Conservation (phyloP, 306 rosid species). For the Castanea mollissima region DNA sequence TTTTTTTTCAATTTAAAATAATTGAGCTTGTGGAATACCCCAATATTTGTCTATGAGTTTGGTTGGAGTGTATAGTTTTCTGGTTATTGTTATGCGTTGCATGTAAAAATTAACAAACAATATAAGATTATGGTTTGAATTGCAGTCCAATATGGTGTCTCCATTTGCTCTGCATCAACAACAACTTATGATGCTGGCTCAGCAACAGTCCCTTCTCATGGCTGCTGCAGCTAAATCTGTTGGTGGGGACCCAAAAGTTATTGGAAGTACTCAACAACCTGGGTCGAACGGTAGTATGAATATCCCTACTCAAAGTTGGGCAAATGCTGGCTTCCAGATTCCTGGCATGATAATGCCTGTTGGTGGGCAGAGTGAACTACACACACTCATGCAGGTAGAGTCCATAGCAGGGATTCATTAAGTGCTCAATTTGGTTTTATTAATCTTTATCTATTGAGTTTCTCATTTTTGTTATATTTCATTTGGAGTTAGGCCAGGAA, state of each 20-base stretch:
- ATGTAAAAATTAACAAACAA: neutral
- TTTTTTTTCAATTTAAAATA: neutral
- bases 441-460: constrained; percentile 22
- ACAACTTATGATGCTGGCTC: constrained; percentile 88
- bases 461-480: constrained; percentile 28
- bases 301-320: constrained; percentile 68
- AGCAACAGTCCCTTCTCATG: constrained; percentile 86
- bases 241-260: constrained; percentile 44
- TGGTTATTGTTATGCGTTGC: neutral
- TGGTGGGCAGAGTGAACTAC: constrained; percentile 55
- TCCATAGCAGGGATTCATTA: constrained; percentile 13
- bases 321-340: constrained; percentile 54
- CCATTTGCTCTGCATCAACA: constrained; percentile 94
- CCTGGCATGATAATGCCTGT: constrained; percentile 61
- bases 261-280: constrained; percentile 44
- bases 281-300: constrained; percentile 41
- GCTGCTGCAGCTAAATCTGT: constrained; percentile 81
- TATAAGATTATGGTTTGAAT: constrained; percentile 34
- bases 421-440: constrained; percentile 4
- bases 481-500: constrained; percentile 49
- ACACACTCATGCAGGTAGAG: constrained; percentile 62
- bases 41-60: neutral
- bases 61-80: neutral
- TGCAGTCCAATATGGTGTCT: constrained; percentile 82
- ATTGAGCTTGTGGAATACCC: neutral